phyloP scores from a whole-genome alignment of 345 rosid species.

The Eucalyptus viminalis region DNA sequence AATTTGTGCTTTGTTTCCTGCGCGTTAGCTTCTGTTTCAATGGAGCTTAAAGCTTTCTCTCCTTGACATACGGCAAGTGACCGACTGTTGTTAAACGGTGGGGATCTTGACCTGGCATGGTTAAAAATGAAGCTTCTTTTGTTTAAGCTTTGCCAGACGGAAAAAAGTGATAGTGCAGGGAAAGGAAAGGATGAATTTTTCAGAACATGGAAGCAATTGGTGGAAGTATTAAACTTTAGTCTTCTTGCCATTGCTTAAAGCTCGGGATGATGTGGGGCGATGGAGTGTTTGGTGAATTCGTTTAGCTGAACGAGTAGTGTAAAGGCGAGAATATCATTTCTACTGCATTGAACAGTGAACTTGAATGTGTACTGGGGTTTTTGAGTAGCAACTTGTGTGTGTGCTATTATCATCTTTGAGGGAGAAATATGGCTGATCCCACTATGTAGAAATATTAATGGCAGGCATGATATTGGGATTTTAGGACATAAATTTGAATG shows the following conservation, averaged over 20 bases:
- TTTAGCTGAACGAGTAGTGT: neutral
- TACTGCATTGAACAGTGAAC: neutral
- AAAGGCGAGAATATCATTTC: neutral
- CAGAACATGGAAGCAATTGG: neutral
- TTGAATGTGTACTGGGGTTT: neutral
- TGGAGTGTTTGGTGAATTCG: neutral
- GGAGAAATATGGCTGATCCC: neutral
- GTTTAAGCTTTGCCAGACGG: neutral
- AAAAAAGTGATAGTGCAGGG: neutral
- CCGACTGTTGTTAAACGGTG: neutral
- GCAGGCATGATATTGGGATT: neutral
- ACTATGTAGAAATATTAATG: neutral
- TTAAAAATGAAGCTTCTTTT: neutral
- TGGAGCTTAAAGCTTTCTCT: neutral
- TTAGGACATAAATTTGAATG: neutral
- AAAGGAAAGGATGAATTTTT: neutral
- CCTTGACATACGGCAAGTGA: neutral
- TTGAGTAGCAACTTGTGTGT: neutral
- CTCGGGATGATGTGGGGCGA: neutral
- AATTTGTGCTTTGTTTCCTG: neutral
- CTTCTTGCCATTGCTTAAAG: neutral
- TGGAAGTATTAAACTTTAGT: neutral
- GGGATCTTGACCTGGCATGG: neutral
- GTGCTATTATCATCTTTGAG: neutral
- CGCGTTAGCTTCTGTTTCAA: neutral